Evolutionary conservation across 2,329 filamentous ascomycete species (phyloP).

Genomic region (Fusarium ambrosium): DNA sequence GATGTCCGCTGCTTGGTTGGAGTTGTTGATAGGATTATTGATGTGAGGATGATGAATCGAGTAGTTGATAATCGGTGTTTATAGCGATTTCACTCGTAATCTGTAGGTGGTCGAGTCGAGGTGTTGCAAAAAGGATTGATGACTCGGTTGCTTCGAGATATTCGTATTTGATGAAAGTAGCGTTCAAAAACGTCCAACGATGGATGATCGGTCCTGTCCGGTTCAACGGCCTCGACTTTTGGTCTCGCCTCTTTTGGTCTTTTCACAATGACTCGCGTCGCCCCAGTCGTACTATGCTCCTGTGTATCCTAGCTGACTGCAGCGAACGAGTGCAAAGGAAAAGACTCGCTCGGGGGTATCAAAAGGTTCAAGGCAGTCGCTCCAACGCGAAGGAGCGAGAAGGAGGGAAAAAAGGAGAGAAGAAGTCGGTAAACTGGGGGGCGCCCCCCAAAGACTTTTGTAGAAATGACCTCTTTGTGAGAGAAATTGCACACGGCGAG

Average conservation of each 20-base stretch:
- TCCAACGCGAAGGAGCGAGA: background rate
- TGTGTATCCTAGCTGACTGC: background rate
- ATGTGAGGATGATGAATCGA: background rate
- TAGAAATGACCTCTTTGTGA: background rate
- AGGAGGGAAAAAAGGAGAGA: background rate
- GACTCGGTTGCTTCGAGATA: background rate
- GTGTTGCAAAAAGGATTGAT: background rate
- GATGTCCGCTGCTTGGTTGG: background rate
- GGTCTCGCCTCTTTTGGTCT: background rate
- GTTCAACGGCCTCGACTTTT: background rate
- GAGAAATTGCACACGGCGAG: slow-evolving; percentile 1
- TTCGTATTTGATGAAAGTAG: background rate
- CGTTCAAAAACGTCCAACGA: background rate
- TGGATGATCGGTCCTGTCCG: background rate
- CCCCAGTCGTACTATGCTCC: background rate
- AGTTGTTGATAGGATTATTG: background rate
- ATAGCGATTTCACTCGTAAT: background rate
- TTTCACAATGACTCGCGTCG: background rate
- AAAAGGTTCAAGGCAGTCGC: background rate
- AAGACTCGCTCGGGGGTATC: background rate
- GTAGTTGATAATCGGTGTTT: background rate
- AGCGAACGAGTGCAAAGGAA: background rate
- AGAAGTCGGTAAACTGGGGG: background rate
- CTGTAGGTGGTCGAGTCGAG: background rate
- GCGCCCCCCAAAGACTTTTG: background rate